Base-by-base conservation (phyloP, 1,284 basidiomycete species). In the Tremellales sp. region DNA sequence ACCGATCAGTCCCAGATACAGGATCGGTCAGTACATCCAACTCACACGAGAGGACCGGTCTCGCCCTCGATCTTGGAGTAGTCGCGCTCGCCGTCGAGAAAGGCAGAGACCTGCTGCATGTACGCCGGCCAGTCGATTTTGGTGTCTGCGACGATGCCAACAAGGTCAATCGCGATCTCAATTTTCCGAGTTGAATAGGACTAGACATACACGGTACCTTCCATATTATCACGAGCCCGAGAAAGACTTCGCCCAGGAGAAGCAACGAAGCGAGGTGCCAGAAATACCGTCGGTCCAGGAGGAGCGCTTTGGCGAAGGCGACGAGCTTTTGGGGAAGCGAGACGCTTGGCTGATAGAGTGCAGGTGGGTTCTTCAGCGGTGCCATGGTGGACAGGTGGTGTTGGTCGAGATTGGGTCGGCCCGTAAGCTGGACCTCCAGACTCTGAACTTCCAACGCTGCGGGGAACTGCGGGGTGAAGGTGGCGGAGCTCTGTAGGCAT, bases 31-130 rank as follows among this genome's bases (percentile, higher is more conserved):
- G 32, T 6, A 6, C 21, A 4, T 16, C 6, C 5, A 16, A 75
- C 87, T 73, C 59, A 93, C 90, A 97, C 93, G 13, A 95, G 77
- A 5, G 89, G 90, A 5, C 95, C 95, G 3, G 91, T 97, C 7
- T 91, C 92, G 0, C 94, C 94, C 49, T 79, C 77, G 50, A 99
- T 85, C 47, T 78, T 74, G n/a, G 81, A 76, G 67, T 98, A 99
- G 68, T 93, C 81, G 24, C 85, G 77, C 71, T 95, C 85, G 31
- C 94, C 94, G 37, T 81, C 79, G 37, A 86, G 63, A 71, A 87
- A 93, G 40, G 87, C 70, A 44, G 84, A 78, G 2, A 87, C 80
- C 53, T 98, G 95, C 50, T 85, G 77, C 61, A 71, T 67, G 50
- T 73, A 73, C 19, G 71, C 71, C 9, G 58, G 54, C 58, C 64